These are phyloP conservation scores for Raphanus raphanistrum DNA, from an alignment of 345 rosid species.

Conservation along the genomic window DNA sequence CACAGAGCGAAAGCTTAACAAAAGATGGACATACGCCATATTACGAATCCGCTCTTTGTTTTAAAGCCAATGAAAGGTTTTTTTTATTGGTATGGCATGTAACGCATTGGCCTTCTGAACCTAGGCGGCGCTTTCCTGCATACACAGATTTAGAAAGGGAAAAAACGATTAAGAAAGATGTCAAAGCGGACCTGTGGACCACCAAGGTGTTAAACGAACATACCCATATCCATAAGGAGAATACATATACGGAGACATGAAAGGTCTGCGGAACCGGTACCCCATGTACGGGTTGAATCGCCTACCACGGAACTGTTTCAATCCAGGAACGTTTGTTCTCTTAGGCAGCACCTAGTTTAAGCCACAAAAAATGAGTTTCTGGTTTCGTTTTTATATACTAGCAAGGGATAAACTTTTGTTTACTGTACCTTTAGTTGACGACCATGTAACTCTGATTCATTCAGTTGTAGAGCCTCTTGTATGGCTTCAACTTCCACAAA, in stretches of 20 bases:
- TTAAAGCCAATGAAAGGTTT: not conserved
- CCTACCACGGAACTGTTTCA: constrained; percentile 84
- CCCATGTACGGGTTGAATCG: constrained; percentile 77
- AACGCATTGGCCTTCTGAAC: constrained; percentile 83
- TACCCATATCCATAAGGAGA: constrained; percentile 94
- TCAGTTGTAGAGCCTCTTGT: constrained; percentile 80
- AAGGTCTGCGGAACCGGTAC: constrained; percentile 68
- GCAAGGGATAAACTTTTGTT: not conserved
- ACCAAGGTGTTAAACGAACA: constrained; percentile 17
- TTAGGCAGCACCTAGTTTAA: constrained; percentile 63
- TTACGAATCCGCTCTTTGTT: constrained; percentile 3
- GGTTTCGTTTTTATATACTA: not conserved
- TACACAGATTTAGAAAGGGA: not conserved
- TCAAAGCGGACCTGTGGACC: not conserved
- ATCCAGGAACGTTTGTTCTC: constrained; percentile 92
- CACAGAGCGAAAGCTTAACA: constrained; percentile 15
- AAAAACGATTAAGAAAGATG: not conserved
- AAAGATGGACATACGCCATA: constrained; percentile 12
- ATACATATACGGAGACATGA: constrained; percentile 70
- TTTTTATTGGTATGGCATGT: constrained; percentile 83
- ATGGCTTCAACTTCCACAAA: constrained; percentile 81
- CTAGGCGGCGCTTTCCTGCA: constrained; percentile 94
- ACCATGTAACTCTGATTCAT: constrained; percentile 93
- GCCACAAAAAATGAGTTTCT: not conserved
- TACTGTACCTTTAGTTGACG: constrained; percentile 85